Percentiles rank a stretch among this genome's conserved stretches.
Conservation (phyloP, 768 basidiomycete species). For the Kwoniella sp. region DNA sequence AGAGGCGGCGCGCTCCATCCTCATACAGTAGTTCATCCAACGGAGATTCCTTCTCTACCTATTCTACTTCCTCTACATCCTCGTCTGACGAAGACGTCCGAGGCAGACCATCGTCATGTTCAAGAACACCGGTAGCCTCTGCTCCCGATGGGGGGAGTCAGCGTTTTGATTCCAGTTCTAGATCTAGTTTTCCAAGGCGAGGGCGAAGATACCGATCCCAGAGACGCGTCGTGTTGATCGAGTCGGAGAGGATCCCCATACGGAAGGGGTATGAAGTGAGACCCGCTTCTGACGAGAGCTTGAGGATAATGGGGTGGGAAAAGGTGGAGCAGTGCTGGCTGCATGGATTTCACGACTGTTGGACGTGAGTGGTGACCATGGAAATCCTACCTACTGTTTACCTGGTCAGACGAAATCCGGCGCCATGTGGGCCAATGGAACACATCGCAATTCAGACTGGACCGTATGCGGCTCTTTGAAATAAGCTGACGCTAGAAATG, state of each 20-base stretch:
- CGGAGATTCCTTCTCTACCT: neutral
- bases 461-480: neutral
- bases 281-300: neutral
- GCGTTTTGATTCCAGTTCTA: too few species aligned
- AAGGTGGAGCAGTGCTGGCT: neutral
- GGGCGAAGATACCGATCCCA: too few species aligned
- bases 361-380: slow-evolving; percentile 1
- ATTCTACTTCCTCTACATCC: neutral
- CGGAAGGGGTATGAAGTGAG: neutral
- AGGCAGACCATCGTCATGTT: neutral
- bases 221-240: neutral
- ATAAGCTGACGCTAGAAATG: too few species aligned
- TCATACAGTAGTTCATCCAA: neutral
- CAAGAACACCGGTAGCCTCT: too few species aligned
- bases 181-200: too few species aligned
- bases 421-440: neutral
- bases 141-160: too few species aligned
- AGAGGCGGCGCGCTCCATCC: neutral
- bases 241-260: neutral
- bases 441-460: neutral
- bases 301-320: slow-evolving; percentile 4
- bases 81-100: neutral
- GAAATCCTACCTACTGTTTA: neutral
- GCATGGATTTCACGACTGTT: neutral
- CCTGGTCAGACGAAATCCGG: neutral